Evolutionary conservation across 1,284 basidiomycete genomes (phyloP), one percentile per base, ranked within the genome.

Genomic region (Puccinia hordei): DNA sequence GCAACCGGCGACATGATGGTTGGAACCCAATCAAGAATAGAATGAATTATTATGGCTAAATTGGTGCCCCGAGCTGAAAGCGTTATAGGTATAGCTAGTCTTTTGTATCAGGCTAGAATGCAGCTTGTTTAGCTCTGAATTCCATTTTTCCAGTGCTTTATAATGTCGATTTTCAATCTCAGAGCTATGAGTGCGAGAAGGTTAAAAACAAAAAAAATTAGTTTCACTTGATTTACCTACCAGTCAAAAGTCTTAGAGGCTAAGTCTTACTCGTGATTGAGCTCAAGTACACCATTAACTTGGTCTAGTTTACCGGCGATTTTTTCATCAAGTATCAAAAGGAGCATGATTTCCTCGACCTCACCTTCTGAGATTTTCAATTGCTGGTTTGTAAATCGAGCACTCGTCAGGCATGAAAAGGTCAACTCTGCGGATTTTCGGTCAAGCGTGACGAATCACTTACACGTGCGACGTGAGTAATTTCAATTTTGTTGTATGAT

Each of bases 251-350:
- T 10, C 5, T 27, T 5, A 66, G 3, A 38, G 33, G n/a, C n/a
- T n/a, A n/a, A 35, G n/a, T 46, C 61, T 80, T 30, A 59, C 63
- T 59, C 55, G n/a, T 55, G 88, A 84, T 97, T 93, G 33, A 99
- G 88, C 84, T 98, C 93, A 19, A 99, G 88, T 75, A 92, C 89
- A 88, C 95, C 94, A 27, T 92, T 90, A 49, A 97, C 94, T 87
- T 98, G 95, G 86, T 99, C 96, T 84, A 99, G 97, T 83, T 91
- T 90, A 22, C 96, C 97, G 83, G 95, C 91, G 49, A 99, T 93
- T 85, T 93, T 95, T 33, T 93, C 93, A 86, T 99, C 96, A 41
- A 98, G 87, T 81, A 99, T 98, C 24, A 99, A 89, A 53, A 93
- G 92, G 81, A 98, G 92, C 49, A 99, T 90, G 41, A 99, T 90